Conservation (phyloP, 2,329 filamentous ascomycete genomes). For the Pseudophaeomoniella oleicola region DNA sequence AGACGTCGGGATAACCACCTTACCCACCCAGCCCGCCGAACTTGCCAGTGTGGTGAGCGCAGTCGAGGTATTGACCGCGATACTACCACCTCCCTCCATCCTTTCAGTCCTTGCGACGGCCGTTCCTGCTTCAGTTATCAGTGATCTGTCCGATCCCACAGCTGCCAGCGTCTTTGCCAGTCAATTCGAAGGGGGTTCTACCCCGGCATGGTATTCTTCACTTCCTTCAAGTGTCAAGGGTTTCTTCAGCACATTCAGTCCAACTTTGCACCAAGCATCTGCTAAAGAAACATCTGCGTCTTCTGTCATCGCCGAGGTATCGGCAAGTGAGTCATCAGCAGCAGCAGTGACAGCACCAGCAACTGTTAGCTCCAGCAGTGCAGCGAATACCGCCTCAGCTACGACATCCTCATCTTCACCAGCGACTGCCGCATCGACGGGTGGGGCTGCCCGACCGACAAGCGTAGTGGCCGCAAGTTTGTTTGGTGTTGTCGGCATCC, state of each 20-base stretch:
- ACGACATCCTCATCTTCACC: constrained; percentile 20
- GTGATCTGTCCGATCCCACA: constrained; percentile 7
- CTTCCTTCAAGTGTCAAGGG: background rate
- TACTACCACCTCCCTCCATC: constrained; percentile 14
- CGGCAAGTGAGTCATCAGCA: background rate
- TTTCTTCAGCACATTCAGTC: constrained; percentile 1
- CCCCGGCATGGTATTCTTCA: constrained; percentile 1
- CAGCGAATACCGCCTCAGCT: constrained; percentile 34
- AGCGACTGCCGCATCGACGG: background rate
- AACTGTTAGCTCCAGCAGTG: background rate
- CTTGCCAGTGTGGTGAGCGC: background rate
- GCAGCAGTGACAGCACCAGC: background rate
- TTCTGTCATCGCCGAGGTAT: background rate
- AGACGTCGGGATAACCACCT: background rate
- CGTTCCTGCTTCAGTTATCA: constrained; percentile 16
- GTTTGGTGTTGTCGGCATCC: background rate
- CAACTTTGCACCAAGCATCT: constrained; percentile 41
- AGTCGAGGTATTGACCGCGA: background rate
- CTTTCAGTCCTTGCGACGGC: constrained; percentile 17
- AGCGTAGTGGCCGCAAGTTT: background rate
- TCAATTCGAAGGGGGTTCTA: background rate
- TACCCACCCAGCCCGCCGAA: constrained; percentile 1
- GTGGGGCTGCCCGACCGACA: background rate
- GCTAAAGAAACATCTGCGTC: background rate
- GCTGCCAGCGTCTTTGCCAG: constrained; percentile 1